A percentile compares a stretch with the other conserved stretches of the same genome.
Conservation (phyloP, 352 stramenopile genomes). For the Achlya hypogyna region DNA sequence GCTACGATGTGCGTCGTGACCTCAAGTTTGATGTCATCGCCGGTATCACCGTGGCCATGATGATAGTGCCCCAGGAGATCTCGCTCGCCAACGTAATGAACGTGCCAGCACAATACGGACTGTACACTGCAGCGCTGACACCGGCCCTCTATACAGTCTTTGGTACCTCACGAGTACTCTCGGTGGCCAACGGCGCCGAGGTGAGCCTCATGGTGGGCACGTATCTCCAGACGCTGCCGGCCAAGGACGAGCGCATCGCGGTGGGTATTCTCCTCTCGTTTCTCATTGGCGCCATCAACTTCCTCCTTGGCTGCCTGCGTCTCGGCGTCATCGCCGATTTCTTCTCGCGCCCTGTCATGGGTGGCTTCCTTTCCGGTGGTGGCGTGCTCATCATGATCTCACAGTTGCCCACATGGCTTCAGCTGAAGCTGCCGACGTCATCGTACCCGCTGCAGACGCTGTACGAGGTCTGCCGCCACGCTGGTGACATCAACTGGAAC, state of each 20-base stretch:
- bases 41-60: conserved; percentile 64
- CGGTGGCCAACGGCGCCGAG: conserved; percentile 67
- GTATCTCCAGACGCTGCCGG: conserved; percentile 55
- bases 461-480: conserved; percentile 41
- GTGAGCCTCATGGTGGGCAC: conserved; percentile 46
- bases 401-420: conserved; percentile 81
- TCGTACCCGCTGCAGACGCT: conserved; percentile 56
- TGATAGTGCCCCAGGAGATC: conserved; percentile 86
- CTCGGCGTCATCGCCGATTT: conserved; percentile 84
- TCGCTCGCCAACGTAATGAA: conserved; percentile 82
- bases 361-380: conserved; percentile 83
- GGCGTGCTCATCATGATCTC: conserved; percentile 88
- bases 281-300: conserved; percentile 57
- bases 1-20: conserved; percentile 42
- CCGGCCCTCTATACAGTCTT: conserved; percentile 84
- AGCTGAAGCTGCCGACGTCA: conserved; percentile 44
- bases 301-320: conserved; percentile 69
- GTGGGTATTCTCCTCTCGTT: conserved; percentile 56
- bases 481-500: conserved; percentile 56
- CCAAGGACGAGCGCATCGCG: conserved; percentile 39
- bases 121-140: conserved; percentile 81
- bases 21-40: conserved; percentile 47
- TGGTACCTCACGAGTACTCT: conserved; percentile 66
- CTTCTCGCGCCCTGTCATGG: conserved; percentile 83
- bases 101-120: conserved; percentile 80